Percentiles rank a stretch among this genome's conserved stretches.
These are phyloP conservation scores for Bruguiera parviflora DNA, from an alignment of 345 rosid species.

Conservation along the genomic window DNA sequence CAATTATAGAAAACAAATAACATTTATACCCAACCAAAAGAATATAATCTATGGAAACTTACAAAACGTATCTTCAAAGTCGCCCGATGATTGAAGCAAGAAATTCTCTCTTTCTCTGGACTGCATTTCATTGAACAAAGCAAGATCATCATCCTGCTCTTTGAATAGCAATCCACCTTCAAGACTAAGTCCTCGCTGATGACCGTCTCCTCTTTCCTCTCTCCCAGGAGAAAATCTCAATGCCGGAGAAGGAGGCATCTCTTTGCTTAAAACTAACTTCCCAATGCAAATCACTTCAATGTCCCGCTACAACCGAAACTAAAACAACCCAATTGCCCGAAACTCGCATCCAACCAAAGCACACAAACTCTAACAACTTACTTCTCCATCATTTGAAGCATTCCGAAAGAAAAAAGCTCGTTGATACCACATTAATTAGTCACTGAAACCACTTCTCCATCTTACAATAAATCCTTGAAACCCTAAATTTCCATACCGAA, in stretches of 20 bases:
- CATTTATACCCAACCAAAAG: constrained; percentile 3
- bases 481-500: constrained; percentile 31
- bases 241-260: constrained; percentile 93
- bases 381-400: constrained; percentile 13
- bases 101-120: constrained; percentile 74
- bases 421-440: constrained; percentile 6
- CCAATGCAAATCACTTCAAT: constrained; percentile 16
- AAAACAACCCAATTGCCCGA: constrained; percentile 21
- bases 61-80: constrained; percentile 83
- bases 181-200: constrained; percentile 69
- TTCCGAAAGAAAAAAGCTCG: constrained; percentile 11
- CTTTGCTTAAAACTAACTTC: constrained; percentile 13
- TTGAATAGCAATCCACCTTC: constrained; percentile 58
- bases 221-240: constrained; percentile 73
- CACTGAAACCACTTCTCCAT: constrained; percentile 7
- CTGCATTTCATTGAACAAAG: constrained; percentile 86
- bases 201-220: constrained; percentile 54
- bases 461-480: constrained; percentile 19
- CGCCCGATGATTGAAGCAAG: constrained; percentile 76
- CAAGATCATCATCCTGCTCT: constrained; percentile 87
- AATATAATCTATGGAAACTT: constrained; percentile 34
- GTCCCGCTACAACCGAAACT: constrained; percentile 7
- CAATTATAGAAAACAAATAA: not conserved
- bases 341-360: constrained; percentile 8
- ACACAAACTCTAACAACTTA: not conserved